These are phyloP conservation scores for Dacryopinax spathularia DNA, from an alignment of 768 basidiomycete species.

Conservation along the genomic window DNA sequence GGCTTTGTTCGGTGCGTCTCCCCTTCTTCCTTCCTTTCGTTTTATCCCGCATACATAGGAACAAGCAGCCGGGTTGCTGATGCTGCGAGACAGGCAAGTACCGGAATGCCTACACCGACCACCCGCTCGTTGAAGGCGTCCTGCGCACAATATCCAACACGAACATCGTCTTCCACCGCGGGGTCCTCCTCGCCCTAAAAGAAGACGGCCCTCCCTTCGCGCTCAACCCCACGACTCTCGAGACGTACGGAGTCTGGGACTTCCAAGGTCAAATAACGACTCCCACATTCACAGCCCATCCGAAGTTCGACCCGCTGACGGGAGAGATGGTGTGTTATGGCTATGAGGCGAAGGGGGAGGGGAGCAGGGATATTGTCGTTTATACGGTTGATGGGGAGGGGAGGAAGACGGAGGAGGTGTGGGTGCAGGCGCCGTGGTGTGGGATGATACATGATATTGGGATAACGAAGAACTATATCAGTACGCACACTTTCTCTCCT, in stretches of 20 bases:
- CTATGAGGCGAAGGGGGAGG: conserved; percentile 9
- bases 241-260: conserved; percentile 7
- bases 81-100: conserved; percentile 5
- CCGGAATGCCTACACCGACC: conserved; percentile 9
- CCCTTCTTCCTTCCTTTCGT: neutral
- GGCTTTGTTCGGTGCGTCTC: conserved; percentile 4
- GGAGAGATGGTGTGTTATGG: conserved; percentile 6
- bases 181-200: conserved; percentile 5
- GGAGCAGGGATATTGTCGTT: conserved; percentile 6
- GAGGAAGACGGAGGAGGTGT: conserved; percentile 9
- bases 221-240: conserved; percentile 6
- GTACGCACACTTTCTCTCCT: neutral
- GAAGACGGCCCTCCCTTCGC: conserved; percentile 10
- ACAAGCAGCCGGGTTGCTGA: neutral
- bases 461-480: conserved; percentile 10
- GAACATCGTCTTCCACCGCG: conserved; percentile 5
- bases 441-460: conserved; percentile 10
- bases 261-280: conserved; percentile 8
- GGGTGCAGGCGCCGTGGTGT: conserved; percentile 6
- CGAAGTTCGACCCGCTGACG: neutral
- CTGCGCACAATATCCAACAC: conserved; percentile 5
- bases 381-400: conserved; percentile 3
- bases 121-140: conserved; percentile 4
- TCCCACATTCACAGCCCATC: conserved; percentile 8
- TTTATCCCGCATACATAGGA: too few relatives aligned